phyloP scores from a whole-genome alignment of 1,284 basidiomycete species.

The Rhodofomes roseus region DNA sequence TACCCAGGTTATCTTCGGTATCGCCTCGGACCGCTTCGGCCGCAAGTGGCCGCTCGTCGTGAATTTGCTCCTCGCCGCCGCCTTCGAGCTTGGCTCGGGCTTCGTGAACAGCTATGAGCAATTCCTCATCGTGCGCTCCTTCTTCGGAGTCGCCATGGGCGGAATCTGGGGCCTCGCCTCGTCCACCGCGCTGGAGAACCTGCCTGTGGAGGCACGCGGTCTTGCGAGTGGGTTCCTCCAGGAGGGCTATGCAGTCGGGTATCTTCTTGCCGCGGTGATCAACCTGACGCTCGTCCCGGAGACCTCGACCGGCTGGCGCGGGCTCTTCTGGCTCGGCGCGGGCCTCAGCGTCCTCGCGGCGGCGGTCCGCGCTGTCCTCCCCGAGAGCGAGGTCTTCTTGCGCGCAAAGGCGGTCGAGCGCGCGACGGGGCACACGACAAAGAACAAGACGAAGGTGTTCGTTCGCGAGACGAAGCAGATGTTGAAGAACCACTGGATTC shows the following conservation, averaged over 20 bases:
- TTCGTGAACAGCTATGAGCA: conserved; percentile 67
- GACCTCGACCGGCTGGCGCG: conserved; percentile 50
- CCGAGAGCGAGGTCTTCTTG: conserved; percentile 80
- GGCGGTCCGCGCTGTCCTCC: conserved; percentile 65
- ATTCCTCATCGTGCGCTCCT: conserved; percentile 70
- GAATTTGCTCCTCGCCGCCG: conserved; percentile 72
- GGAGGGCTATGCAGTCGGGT: conserved; percentile 60
- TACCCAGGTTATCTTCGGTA: conserved; percentile 68
- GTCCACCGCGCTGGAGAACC: conserved; percentile 83
- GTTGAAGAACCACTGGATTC: conserved; percentile 81
- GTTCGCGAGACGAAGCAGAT: conserved; percentile 69
- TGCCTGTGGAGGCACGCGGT: conserved; percentile 85
- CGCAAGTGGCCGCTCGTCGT: conserved; percentile 88
- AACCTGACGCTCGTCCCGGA: conserved; percentile 72
- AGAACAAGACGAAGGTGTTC: conserved; percentile 69
- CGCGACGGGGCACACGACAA: conserved; percentile 35
- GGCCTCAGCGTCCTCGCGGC: conserved; percentile 79
- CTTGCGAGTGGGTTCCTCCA: conserved; percentile 81
- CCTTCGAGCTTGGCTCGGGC: conserved; percentile 76
- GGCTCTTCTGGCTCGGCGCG: conserved; percentile 65
- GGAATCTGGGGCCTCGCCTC: conserved; percentile 79
- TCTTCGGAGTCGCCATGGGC: conserved; percentile 89
- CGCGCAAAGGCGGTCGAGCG: conserved; percentile 51
- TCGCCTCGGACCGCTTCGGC: conserved; percentile 83
- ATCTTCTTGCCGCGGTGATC: conserved; percentile 56